Conservation (phyloP, 805 yeast species). For the Candida vaughaniae region DNA sequence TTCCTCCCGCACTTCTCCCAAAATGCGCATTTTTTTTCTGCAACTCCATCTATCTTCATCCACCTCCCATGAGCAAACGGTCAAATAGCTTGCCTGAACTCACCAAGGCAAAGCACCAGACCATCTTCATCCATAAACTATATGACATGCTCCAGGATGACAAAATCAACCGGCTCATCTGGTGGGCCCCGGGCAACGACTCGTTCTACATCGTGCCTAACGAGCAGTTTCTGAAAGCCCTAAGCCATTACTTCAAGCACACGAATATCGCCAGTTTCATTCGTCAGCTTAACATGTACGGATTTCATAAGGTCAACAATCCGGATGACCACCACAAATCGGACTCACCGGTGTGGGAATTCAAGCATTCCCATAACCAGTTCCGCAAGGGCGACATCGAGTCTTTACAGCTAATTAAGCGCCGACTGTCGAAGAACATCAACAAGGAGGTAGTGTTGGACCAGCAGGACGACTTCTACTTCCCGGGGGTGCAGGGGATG, state of each 20-base stretch:
- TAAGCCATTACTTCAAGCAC: slow-evolving; percentile 52
- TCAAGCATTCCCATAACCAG: slow-evolving; percentile 75
- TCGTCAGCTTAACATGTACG: slow-evolving; percentile 46
- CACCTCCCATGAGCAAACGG: slow-evolving; percentile 11
- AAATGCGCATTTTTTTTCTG: too few relatives aligned
- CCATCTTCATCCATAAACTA: slow-evolving; percentile 78
- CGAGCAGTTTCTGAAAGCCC: slow-evolving; percentile 80
- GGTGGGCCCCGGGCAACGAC: slow-evolving; percentile 76
- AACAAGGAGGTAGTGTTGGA: slow-evolving; percentile 40
- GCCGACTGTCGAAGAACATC: slow-evolving; percentile 57
- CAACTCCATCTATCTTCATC: background rate
- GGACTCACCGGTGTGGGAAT: slow-evolving; percentile 63
- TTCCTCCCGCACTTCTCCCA: too few relatives aligned
- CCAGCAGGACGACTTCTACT: slow-evolving; percentile 19
- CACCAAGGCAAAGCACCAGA: slow-evolving; percentile 31
- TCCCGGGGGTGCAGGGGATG: background rate
- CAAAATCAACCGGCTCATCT: slow-evolving; percentile 67
- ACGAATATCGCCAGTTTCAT: slow-evolving; percentile 45
- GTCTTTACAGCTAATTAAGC: slow-evolving; percentile 68
- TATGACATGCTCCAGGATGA: slow-evolving; percentile 88
- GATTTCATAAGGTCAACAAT: slow-evolving; percentile 46
- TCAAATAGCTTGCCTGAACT: slow-evolving; percentile 15
- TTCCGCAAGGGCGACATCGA: slow-evolving; percentile 82
- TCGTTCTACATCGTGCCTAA: slow-evolving; percentile 81
- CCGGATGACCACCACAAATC: slow-evolving; percentile 19